These are phyloP conservation scores for Penicillium corylophilum DNA, from an alignment of 2,329 filamentous ascomycete species.

Conservation along the genomic window DNA sequence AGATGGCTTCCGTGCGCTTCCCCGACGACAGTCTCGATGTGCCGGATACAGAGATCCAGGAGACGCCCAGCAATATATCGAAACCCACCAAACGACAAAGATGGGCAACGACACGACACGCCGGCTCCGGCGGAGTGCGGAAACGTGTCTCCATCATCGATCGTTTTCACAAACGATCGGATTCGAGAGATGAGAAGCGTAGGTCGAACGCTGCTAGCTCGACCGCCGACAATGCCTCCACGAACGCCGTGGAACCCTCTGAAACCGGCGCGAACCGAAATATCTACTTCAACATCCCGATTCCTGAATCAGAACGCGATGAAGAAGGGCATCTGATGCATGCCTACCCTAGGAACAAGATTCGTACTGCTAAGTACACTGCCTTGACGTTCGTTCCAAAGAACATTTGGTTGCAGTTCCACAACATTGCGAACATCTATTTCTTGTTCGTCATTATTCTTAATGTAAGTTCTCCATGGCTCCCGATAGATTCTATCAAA, in stretches of 20 bases:
- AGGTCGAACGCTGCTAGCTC: constrained; percentile 45
- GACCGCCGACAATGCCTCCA: constrained; percentile 30
- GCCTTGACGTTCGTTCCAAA: constrained; percentile 93
- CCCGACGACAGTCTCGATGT: constrained; percentile 29
- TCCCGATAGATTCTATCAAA: neutral
- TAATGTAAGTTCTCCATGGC: constrained; percentile 63
- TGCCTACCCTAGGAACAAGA: constrained; percentile 86
- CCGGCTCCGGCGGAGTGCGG: constrained; percentile 68
- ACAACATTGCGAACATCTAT: constrained; percentile 98
- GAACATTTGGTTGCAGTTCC: constrained; percentile 96
- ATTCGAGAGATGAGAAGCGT: constrained; percentile 68
- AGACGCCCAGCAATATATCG: constrained; percentile 50
- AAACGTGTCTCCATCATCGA: constrained; percentile 84
- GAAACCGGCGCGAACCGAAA: constrained; percentile 49
- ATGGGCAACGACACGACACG: constrained; percentile 93
- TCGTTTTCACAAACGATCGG: constrained; percentile 64
- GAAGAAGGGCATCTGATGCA: constrained; percentile 73
- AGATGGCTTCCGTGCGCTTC: constrained; percentile 43
- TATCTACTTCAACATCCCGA: constrained; percentile 76
- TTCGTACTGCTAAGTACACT: constrained; percentile 96
- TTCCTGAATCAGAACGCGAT: constrained; percentile 73
- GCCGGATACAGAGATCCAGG: constrained; percentile 24
- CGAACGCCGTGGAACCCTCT: constrained; percentile 25
- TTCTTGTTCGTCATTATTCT: constrained; percentile 96
- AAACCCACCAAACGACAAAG: constrained; percentile 74